Evolutionary conservation across 148 eudicot species (phyloP), one percentile per base, ranked within the genome.

Genomic region (Rhododendron kiyosumense): DNA sequence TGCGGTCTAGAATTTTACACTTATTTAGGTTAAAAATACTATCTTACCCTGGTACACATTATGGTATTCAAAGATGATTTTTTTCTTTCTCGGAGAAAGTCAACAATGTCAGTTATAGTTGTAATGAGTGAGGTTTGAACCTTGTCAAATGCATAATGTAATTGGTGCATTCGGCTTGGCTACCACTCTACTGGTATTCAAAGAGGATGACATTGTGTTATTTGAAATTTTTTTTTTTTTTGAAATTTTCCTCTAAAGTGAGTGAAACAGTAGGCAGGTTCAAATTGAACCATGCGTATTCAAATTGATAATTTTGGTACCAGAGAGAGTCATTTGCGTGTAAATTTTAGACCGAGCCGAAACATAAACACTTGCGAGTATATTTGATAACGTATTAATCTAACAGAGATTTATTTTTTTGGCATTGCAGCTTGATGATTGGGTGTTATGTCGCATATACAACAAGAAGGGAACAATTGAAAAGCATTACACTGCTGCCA

Each of bases 361-460:
- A 17, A 22, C 7, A 18, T 4, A 22, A 22, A 59, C 24, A 17
- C 65, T 59, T 59, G n/a, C n/a, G 65, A 20, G n/a, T 9, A 59
- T 4, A 20, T 59, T n/a, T 65, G 30, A 59, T 59, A 22, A 5
- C 65, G 2, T 22, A 59, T 59, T 20, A 5, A 22, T 69, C 76
- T 71, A 30, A 71, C 3, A 71, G 36, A 71, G 5, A 12, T 71
- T 30, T 71, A 13, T 71, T 4, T 71, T 14, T 1, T 30, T 13
- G 4, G 18, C 79, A 14, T 78, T 89, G 84, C 93, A 92, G 94
- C 93, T 94, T 34, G 96, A 94, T 85, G 96, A 94, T 83, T 94
- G 96, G 96, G 96, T 94, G 59, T 79, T 94, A 71, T 94, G 96
- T 86, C 96, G 96, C 2, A 92, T 94, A 26, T 95, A 95, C 93